Conservation (phyloP, 306 rosid genomes). For the Fragaria nilgerrensis region DNA sequence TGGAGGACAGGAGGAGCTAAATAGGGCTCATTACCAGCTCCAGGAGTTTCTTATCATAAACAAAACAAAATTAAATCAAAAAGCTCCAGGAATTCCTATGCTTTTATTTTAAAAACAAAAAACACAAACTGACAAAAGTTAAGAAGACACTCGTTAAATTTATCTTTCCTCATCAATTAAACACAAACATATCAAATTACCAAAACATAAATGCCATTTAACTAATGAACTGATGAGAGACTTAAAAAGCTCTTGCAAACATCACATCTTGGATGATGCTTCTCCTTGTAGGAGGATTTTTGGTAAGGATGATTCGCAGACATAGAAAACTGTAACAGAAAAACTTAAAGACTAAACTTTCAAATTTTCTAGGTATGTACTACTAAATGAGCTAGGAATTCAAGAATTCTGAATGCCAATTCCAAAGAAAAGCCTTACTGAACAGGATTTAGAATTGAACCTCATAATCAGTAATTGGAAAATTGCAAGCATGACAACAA, state of each 20-base stretch:
- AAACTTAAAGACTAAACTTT: conserved; percentile 1
- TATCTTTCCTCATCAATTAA: neutral
- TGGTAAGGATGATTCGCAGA: conserved; percentile 75
- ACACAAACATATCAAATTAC: neutral
- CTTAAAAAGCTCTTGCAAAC: conserved; percentile 86
- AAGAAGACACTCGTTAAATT: neutral
- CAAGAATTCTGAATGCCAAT: conserved; percentile 11
- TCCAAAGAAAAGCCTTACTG: conserved; percentile 15
- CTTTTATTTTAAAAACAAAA: neutral
- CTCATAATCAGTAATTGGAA: conserved; percentile 87
- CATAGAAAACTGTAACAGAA: conserved; percentile 70
- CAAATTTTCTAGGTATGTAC: neutral
- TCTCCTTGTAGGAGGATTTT: conserved; percentile 85
- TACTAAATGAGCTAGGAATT: conserved; percentile 2
- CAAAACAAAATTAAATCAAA: neutral
- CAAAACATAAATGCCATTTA: neutral
- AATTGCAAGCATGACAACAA: conserved; percentile 69
- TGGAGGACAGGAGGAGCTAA: neutral
- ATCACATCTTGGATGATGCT: conserved; percentile 92
- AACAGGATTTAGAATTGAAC: conserved; percentile 34
- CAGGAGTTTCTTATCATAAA: neutral
- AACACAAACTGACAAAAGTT: neutral
- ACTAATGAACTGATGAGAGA: conserved; percentile 19
- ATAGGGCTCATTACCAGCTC: neutral
- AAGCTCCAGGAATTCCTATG: neutral